A percentile compares a stretch with the other conserved stretches of the same genome.
phyloP scores from a whole-genome alignment of 1,139 yeast genomes.

The Kluyveromyces sp. region DNA sequence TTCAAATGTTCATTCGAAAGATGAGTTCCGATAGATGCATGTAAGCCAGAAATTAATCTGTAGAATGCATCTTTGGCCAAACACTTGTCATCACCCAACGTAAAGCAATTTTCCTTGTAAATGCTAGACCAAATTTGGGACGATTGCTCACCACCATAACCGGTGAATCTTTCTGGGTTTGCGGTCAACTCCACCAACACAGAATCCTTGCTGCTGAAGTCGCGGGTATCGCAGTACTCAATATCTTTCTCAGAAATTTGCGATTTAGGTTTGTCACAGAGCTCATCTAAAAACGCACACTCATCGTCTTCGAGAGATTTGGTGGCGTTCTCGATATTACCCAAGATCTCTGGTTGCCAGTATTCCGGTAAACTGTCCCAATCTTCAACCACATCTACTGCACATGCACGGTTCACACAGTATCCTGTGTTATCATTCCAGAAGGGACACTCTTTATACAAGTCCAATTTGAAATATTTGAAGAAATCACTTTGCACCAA shows the following conservation, averaged over 20 bases:
- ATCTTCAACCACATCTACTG: slow-evolving; percentile 67
- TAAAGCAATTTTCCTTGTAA: slow-evolving; percentile 85
- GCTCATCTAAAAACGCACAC: slow-evolving; percentile 30
- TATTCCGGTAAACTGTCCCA: slow-evolving; percentile 66
- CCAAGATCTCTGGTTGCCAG: slow-evolving; percentile 69
- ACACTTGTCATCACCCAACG: slow-evolving; percentile 47
- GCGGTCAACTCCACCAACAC: slow-evolving; percentile 80
- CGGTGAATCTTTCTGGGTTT: slow-evolving; percentile 95
- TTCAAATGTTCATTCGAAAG: slow-evolving; percentile 78
- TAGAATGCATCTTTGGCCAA: slow-evolving; percentile 82
- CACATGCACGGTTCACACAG: slow-evolving; percentile 91
- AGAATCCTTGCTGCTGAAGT: slow-evolving; percentile 37
- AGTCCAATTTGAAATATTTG: slow-evolving; percentile 77
- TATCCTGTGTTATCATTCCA: slow-evolving; percentile 72
- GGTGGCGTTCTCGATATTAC: slow-evolving; percentile 45
- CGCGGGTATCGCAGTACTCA: slow-evolving; percentile 43
- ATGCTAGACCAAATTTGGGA: slow-evolving; percentile 90
- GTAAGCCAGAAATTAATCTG: slow-evolving; percentile 86
- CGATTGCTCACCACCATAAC: slow-evolving; percentile 90
- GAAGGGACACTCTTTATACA: slow-evolving; percentile 83
- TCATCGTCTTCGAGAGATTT: slow-evolving; percentile 32
- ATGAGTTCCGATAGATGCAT: slow-evolving; percentile 92
- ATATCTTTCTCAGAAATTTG: slow-evolving; percentile 22
- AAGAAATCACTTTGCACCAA: slow-evolving; percentile 69
- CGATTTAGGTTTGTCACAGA: slow-evolving; percentile 17